Evolutionary conservation across 2,329 filamentous ascomycete species (phyloP).

Genomic region (Aspergillus luchuensis): DNA sequence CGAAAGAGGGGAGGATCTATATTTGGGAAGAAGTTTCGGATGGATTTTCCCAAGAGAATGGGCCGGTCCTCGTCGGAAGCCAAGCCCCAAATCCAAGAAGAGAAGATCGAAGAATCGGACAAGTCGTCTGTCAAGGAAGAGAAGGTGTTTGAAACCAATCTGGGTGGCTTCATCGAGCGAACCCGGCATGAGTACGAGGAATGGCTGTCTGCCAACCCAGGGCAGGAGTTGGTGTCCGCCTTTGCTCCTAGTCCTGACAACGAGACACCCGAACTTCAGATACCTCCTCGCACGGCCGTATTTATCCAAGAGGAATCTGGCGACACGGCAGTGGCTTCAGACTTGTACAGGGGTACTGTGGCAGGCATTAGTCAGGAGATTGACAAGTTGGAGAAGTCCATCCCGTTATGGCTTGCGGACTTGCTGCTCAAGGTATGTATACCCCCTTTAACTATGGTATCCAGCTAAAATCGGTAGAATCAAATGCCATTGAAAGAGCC

Average conservation of each 20-base stretch:
- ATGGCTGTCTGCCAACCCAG: slow-evolving; percentile 41
- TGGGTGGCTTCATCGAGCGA: slow-evolving; percentile 49
- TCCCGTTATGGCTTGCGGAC: slow-evolving; percentile 90
- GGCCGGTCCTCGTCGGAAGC: slow-evolving; percentile 67
- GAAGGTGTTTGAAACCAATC: slow-evolving; percentile 49
- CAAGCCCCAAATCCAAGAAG: slow-evolving; percentile 73
- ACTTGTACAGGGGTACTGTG: slow-evolving; percentile 89
- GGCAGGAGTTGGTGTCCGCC: slow-evolving; percentile 38
- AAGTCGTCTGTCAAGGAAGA: slow-evolving; percentile 56
- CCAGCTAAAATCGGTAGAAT: slow-evolving; percentile 57
- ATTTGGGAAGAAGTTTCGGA: slow-evolving; percentile 82
- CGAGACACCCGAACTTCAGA: slow-evolving; percentile 49
- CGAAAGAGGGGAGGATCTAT: slow-evolving; percentile 61
- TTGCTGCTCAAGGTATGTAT: slow-evolving; percentile 68
- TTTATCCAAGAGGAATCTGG: slow-evolving; percentile 67
- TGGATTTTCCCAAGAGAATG: slow-evolving; percentile 77
- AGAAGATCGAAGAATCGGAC: slow-evolving; percentile 64
- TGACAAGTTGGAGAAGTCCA: slow-evolving; percentile 80
- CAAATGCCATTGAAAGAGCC: slow-evolving; percentile 83
- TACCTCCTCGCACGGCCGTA: slow-evolving; percentile 57
- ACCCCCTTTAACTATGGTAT: background rate
- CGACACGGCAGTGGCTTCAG: slow-evolving; percentile 68
- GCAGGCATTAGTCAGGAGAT: slow-evolving; percentile 73
- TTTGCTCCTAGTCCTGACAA: slow-evolving; percentile 47
- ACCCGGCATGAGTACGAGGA: slow-evolving; percentile 51